Evolutionary conservation across 2,329 filamentous ascomycete species (phyloP).

Genomic region (Fusarium pseudograminearum): DNA sequence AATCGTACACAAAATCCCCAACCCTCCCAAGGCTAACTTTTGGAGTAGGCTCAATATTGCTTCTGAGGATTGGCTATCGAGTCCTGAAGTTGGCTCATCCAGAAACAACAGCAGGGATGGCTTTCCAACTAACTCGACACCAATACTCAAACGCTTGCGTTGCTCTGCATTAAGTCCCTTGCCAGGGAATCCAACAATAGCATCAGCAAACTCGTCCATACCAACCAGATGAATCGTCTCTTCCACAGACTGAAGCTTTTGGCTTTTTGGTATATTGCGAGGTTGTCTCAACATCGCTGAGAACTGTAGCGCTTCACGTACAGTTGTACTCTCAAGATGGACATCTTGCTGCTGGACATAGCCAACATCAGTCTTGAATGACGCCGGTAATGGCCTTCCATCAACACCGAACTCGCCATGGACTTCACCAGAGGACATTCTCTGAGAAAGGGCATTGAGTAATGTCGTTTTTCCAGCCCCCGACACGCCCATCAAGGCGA

Average conservation of each 20-base stretch:
- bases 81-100: constrained; percentile 65
- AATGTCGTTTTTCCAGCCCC: constrained; percentile 8
- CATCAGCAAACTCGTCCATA: constrained; percentile 75
- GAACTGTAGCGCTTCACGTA: constrained; percentile 66
- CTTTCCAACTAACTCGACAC: constrained; percentile 67
- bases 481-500: constrained; percentile 12
- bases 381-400: background rate
- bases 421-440: background rate
- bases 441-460: constrained; percentile 1
- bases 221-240: constrained; percentile 71
- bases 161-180: constrained; percentile 72
- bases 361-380: constrained; percentile 3
- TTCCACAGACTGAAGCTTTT: constrained; percentile 72
- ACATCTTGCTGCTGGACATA: constrained; percentile 45
- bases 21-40: background rate
- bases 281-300: constrained; percentile 69
- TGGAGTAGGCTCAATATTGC: constrained; percentile 3
- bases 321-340: constrained; percentile 66
- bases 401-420: background rate
- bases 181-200: constrained; percentile 72
- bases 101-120: constrained; percentile 71
- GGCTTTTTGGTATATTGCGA: constrained; percentile 53
- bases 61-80: constrained; percentile 8
- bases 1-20: constrained; percentile 65
- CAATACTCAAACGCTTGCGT: constrained; percentile 71